phyloP scores from a whole-genome alignment of 1,139 yeast species.

The Petasospora rhodanensis region DNA sequence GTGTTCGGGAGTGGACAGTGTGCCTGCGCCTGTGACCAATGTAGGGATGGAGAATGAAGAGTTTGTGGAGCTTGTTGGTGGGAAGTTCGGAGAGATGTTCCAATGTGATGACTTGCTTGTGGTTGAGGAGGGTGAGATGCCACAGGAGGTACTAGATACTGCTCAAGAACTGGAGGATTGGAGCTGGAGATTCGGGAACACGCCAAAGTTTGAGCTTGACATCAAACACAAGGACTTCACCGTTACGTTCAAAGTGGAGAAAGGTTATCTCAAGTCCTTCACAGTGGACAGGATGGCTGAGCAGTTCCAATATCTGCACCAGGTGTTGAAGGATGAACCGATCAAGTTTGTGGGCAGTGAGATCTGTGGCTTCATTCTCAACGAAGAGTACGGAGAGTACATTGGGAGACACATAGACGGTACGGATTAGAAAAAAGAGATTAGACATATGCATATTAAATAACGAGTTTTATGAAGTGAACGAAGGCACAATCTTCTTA shows the following conservation, averaged over 20 bases:
- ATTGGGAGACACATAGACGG: conserved; percentile 46
- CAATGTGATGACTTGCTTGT: conserved; percentile 17
- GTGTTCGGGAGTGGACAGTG: conserved; percentile 67
- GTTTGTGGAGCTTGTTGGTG: conserved; percentile 45
- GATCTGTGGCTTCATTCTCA: conserved; percentile 41
- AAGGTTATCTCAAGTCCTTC: conserved; percentile 32
- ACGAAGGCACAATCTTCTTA: conserved; percentile 22
- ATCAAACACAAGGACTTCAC: conserved; percentile 32
- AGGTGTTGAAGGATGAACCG: conserved; percentile 28
- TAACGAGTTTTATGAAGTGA: too few relatives aligned
- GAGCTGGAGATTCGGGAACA: conserved; percentile 70
- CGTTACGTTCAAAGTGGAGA: conserved; percentile 40
- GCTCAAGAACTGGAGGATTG: conserved; percentile 47
- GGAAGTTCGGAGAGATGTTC: conserved; percentile 40
- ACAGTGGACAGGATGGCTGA: conserved; percentile 21
- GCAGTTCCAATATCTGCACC: conserved; percentile 30
- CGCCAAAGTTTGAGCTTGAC: conserved; percentile 59
- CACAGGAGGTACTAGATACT: conserved; percentile 40
- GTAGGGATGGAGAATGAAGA: conserved; percentile 41
- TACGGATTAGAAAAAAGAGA: conserved; percentile 27
- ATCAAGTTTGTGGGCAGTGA: conserved; percentile 40
- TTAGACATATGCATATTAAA: too few relatives aligned
- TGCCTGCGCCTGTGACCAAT: conserved; percentile 72
- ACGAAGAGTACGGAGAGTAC: conserved; percentile 45
- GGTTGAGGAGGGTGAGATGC: conserved; percentile 34